Base-by-base conservation (phyloP, 2,329 filamentous ascomycete species). In the Sordariomycetes sp. region DNA sequence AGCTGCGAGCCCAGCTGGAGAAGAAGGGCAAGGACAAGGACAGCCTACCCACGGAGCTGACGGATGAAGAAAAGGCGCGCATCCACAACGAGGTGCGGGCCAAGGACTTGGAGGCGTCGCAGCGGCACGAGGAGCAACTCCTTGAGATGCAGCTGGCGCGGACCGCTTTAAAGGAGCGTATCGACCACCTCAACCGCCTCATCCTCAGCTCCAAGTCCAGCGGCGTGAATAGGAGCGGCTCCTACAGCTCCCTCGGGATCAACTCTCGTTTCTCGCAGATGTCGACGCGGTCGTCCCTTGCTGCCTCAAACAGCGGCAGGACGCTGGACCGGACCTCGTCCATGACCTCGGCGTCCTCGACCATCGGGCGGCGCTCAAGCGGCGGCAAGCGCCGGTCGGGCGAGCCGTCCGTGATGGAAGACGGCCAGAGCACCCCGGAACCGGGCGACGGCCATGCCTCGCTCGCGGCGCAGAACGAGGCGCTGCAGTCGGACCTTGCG, bases 131-230 rank as follows among this genome's bases (percentile, higher is more conserved):
- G 67, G 94, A 97, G 73, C 94, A 99, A 70, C 92, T 99, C 80
- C 78, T 99, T 57, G 94, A 99, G 71, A 97, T 99, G 89, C 94
- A 99, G 68, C 80, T 99, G 53, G 94, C 94, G 35, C 84, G 94
- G 50, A 99, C 94, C 1, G 94, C 94, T 0, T 74, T 99, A 57
- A 99, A 97, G 69, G 94, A 99, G 74, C 86, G 94, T 34, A 99
- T 99, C 64, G 91, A 96, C 68, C 94, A 99, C 70, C 77, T 99
- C 53, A 99, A 97, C 71, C 85, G 92, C 53, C 76, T 99, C 54
- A 97, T 99, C 62, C 74, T 99, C 59, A 95, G 90, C 68, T 97
- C 92, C 17, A 96, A 96, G 68, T 97, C 92, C 5, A 87, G 89
- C 6, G 94, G 94, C 5, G 94, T 99, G 57, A 99, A 99, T 69